Base-by-base conservation (phyloP, 495 filamentous ascomycete genomes). In the Penicillium argentinense region DNA sequence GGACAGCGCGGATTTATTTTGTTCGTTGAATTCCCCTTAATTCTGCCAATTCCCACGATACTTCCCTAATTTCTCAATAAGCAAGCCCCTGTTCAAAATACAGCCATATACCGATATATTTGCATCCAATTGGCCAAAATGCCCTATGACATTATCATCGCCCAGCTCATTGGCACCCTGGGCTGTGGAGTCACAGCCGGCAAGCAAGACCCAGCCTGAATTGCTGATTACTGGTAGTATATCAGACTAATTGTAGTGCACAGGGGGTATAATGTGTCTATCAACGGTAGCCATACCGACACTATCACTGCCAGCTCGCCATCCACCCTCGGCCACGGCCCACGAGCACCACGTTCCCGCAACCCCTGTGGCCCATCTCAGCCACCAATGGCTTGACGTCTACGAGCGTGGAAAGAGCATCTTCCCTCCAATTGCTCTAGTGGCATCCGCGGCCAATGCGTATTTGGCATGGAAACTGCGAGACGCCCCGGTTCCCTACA, bases 381-480 rank as follows among this genome's bases (percentile, higher is more conserved):
- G 55, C 5, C 55, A 59, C 26, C 69, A 71, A 49, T 72, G 62
- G 64, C 39, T 51, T n/a, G 49, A 52, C 27, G 29, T 60, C 19
- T 72, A 61, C 45, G 29, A 59, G 3, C 56, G 49, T 11, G 67
- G 67, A 13, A 54, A 54, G 14, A 32, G 24, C 5, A 57, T 55
- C 37, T 59, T 61, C 28, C 67, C 65, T 0, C 26, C 41, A 0
- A 29, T 68, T 1, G 55, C 54, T 1, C 17, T 42, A 0, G 21
- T 51, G 8, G 41, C 59, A 2, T 61, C 63, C 0, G 38, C 64
- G 3, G 66, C 59, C 7, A 64, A 66, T 47, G 53, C 57, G 4
- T 71, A 69, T 26, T 49, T 58, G 16, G 53, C 57, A 28, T 64
- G 64, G 59, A 29, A 21, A 5, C 50, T 63, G 17, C 54, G 44